Evolutionary conservation across 345 rosid genomes (phyloP).

Genomic region (Ricinus communis): DNA sequence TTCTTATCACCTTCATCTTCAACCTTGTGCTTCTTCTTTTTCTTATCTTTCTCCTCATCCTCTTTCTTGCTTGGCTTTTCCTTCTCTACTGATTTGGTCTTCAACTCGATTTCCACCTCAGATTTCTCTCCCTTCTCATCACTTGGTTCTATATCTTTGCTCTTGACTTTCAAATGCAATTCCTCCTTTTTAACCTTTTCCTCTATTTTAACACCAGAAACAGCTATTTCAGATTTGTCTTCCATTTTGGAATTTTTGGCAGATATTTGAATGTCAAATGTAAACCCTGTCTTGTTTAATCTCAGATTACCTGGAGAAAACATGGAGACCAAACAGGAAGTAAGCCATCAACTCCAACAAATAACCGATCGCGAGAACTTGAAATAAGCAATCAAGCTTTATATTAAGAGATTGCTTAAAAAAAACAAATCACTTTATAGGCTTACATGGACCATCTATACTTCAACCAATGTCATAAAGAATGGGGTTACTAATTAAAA

Average conservation of each 20-base stretch:
- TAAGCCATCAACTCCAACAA: neutral
- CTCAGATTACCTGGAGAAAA: slow-evolving; percentile 27
- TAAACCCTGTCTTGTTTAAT: slow-evolving; percentile 14
- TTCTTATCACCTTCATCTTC: neutral
- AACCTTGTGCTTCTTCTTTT: slow-evolving; percentile 1
- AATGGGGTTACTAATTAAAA: too few species aligned
- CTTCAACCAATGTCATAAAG: neutral
- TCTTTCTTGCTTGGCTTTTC: slow-evolving; percentile 32
- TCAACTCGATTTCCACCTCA: slow-evolving; percentile 53
- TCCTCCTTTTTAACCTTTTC: slow-evolving; percentile 55
- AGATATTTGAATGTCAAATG: slow-evolving; percentile 21
- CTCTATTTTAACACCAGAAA: slow-evolving; percentile 24
- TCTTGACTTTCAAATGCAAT: slow-evolving; percentile 50
- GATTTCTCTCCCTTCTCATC: slow-evolving; percentile 36
- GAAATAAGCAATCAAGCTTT: neutral
- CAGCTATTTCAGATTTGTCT: slow-evolving; percentile 29
- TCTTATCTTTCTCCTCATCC: neutral
- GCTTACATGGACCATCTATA: neutral
- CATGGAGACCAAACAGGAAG: neutral
- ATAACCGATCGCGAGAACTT: neutral
- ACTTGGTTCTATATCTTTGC: slow-evolving; percentile 35
- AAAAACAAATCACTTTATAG: neutral
- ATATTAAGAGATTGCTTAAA: neutral
- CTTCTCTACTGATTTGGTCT: slow-evolving; percentile 58
- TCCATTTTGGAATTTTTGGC: slow-evolving; percentile 23